phyloP scores from a whole-genome alignment of 345 rosid species.

The Dimocarpus longan region DNA sequence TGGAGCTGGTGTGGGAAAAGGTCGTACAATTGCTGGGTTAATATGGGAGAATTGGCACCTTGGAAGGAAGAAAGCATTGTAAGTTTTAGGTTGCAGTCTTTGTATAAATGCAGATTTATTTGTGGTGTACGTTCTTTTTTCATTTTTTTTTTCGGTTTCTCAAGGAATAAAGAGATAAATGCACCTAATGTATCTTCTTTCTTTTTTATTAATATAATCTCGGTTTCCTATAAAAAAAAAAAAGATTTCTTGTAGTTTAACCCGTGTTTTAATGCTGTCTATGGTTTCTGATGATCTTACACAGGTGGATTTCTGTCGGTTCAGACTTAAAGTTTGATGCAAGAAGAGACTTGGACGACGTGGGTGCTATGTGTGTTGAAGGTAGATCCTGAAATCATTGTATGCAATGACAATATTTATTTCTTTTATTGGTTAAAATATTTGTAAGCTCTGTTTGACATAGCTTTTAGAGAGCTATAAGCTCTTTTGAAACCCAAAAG shows the following conservation, averaged over 20 bases:
- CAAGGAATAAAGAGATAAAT: background rate
- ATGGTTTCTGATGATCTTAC: conserved; percentile 31
- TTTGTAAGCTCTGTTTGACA: background rate
- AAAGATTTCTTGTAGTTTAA: background rate
- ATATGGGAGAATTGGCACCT: conserved; percentile 96
- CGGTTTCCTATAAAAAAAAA: no score
- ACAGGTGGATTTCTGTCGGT: conserved; percentile 98
- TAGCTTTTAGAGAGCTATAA: no score
- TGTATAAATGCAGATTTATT: conserved; percentile 1
- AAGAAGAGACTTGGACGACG: conserved; percentile 98
- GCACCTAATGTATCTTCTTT: background rate
- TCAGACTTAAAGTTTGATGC: conserved; percentile 96
- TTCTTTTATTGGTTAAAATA: background rate
- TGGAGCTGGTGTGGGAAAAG: conserved; percentile 99
- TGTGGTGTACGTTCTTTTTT: background rate
- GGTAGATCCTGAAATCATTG: conserved; percentile 44
- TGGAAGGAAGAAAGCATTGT: conserved; percentile 85
- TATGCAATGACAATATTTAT: conserved; percentile 11
- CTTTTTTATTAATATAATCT: no score
- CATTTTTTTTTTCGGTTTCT: background rate
- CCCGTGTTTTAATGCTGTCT: conserved; percentile 19
- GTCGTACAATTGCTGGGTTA: conserved; percentile 95
- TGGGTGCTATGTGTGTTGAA: conserved; percentile 77
- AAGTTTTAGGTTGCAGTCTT: conserved; percentile 41
- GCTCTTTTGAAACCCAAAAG: no score